Evolutionary conservation across 805 yeast genomes (phyloP).

Genomic region (Kazachstania martiniae): DNA sequence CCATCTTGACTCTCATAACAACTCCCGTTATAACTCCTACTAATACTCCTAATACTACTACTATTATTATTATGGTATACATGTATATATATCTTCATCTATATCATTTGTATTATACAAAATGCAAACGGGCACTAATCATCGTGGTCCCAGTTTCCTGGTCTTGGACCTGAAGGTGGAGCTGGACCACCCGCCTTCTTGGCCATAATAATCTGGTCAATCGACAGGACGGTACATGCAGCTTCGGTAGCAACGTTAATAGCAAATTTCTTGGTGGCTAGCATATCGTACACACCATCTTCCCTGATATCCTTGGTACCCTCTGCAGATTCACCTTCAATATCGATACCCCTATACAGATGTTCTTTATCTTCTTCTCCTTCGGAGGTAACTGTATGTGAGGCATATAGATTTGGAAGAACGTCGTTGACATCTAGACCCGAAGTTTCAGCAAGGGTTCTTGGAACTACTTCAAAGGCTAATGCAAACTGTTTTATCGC

Average conservation of each 20-base stretch:
- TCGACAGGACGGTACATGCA: constrained; percentile 62
- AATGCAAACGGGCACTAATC: no score
- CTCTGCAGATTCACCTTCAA: constrained; percentile 58
- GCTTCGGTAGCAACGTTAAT: constrained; percentile 93
- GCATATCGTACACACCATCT: constrained; percentile 67
- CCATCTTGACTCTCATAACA: no score
- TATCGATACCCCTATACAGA: constrained; percentile 53
- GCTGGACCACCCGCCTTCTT: constrained; percentile 97
- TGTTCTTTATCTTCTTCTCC: constrained; percentile 21
- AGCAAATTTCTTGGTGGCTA: constrained; percentile 74
- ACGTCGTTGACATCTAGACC: constrained; percentile 87
- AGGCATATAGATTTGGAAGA: constrained; percentile 80
- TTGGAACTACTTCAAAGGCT: constrained; percentile 90
- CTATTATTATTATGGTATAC: no score
- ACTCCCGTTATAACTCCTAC: no score
- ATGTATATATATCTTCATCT: no score
- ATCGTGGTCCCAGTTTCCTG: constrained; percentile 94
- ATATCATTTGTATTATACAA: background rate
- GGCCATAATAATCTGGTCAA: constrained; percentile 97
- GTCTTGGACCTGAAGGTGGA: constrained; percentile 68
- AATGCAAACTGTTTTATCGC: constrained; percentile 91
- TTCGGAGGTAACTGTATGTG: constrained; percentile 43
- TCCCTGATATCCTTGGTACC: constrained; percentile 64
- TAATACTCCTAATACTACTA: no score
- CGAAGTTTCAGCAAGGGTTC: constrained; percentile 87